Evolutionary conservation across 176 grass and related monocot species (phyloP), one percentile per base, ranked within the genome.

Genomic region (Aegilops umbellulata): DNA sequence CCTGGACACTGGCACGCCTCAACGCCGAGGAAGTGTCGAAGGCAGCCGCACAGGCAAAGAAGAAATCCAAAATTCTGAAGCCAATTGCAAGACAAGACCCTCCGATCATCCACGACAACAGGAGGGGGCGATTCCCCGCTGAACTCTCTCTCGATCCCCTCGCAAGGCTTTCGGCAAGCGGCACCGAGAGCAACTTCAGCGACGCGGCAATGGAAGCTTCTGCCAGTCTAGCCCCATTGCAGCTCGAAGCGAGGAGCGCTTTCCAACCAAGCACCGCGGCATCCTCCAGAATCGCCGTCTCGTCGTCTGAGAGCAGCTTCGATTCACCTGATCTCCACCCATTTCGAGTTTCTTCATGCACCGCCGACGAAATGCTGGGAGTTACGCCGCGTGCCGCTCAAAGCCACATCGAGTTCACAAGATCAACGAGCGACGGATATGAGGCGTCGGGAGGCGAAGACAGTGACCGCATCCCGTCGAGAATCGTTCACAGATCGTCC

Each of bases 391-490:
- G 82, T 60, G 60, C 87, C 42, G 60, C 66, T 23, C 92, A 88
- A 31, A 92, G 68, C 23, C 80, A 90, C 44, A 91, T 94, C 10
- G 72, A 93, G 69, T 90, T 94, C 20, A 91, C 85, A 41, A 93
- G 97, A 62, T 99, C 97, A 0, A 88, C 94, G 1, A 99, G 97
- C 3, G 97, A 99, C 2, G 97, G 97, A 0, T 96, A 97, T 53
- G 97, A 99, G 83, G 97, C 97, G 49, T 99, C 97, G 4, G 97
- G 97, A 65, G 97, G 97, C 5, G 97, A 99, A 78, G 97, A 99
- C 78, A 95, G 93, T 5, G 94, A 99, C 57, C 87, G 94, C 22
- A 96, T 99, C 55, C 97, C 97, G 0, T 99, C 97, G 1, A 93
- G 97, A 60, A 99, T 96, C 26, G 93, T 99, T 41, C 97, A 99